Percentiles rank a stretch among this genome's conserved stretches.
Conservation (phyloP, 176 grass and related monocot genomes). For the Microstegium vimineum region DNA sequence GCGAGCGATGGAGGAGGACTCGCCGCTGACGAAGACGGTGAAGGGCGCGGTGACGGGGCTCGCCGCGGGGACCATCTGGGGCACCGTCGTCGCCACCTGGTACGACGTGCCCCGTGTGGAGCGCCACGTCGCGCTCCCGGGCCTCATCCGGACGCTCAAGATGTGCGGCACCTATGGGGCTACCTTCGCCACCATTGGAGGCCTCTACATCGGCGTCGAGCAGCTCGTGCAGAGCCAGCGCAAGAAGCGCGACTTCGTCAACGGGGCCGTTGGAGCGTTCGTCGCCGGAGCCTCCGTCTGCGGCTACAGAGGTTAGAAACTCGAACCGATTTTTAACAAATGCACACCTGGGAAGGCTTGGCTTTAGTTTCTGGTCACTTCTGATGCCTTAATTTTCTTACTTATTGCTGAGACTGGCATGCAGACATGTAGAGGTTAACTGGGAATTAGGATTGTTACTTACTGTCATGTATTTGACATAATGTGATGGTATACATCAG, state of each 20-base stretch:
- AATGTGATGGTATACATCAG: not conserved
- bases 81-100: constrained; percentile 92
- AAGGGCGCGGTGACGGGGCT: constrained; percentile 78
- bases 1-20: constrained; percentile 75
- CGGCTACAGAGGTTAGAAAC: constrained; percentile 70
- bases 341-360: not conserved
- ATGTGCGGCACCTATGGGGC: constrained; percentile 87
- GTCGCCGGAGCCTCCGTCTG: constrained; percentile 83
- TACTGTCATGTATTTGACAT: not conserved
- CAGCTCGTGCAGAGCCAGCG: constrained; percentile 85
- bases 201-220: constrained; percentile 87
- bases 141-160: constrained; percentile 85
- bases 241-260: constrained; percentile 83
- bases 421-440: too few relatives aligned
- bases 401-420: too few relatives aligned
- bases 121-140: constrained; percentile 86
- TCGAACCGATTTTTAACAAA: not conserved
- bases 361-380: not conserved
- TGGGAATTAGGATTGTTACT: not conserved
- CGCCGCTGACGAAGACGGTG: constrained; percentile 60
- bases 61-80: constrained; percentile 73
- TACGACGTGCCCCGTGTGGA: constrained; percentile 96
- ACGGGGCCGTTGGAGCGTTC: constrained; percentile 80
- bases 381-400: not conserved
- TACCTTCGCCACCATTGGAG: constrained; percentile 85